These are phyloP conservation scores for Acanthamoeba healyi DNA, from an alignment of 208 protist genomes.

Conservation along the genomic window DNA sequence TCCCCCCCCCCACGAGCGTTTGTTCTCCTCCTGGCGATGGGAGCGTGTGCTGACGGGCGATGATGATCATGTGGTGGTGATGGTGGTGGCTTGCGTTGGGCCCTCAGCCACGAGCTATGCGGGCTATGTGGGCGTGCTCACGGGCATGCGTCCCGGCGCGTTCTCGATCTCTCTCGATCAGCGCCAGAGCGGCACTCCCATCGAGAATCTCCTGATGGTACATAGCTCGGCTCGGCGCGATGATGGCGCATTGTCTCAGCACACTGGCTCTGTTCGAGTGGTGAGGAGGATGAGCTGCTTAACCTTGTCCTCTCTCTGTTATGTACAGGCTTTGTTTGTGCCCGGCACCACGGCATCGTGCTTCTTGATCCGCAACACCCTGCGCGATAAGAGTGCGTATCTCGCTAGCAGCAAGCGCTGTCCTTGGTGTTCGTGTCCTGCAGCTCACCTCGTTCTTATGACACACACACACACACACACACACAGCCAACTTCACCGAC, in stretches of 20 bases:
- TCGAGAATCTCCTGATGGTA: conserved; percentile 21
- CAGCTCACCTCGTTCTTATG: too few relatives aligned
- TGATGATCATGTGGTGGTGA: too few relatives aligned
- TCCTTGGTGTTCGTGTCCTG: too few relatives aligned
- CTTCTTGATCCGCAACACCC: conserved; percentile 42
- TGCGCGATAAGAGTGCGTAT: not conserved
- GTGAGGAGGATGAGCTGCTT: too few relatives aligned
- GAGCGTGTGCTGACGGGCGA: too few relatives aligned
- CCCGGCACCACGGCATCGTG: conserved; percentile 27
- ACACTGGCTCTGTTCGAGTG: too few relatives aligned
- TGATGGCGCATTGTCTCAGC: not conserved
- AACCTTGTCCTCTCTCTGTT: too few relatives aligned
- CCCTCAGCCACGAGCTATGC: conserved; percentile 70
- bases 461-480: not conserved
- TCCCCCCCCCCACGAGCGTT: not conserved
- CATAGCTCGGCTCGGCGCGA: not conserved
- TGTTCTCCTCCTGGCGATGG: too few relatives aligned
- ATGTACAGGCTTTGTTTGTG: conserved; percentile 25
- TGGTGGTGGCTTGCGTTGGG: too few relatives aligned
- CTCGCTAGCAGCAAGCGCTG: too few relatives aligned
- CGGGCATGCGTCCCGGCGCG: conserved; percentile 23
- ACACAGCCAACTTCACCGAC: conserved; percentile 29
- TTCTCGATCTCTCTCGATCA: conserved; percentile 67
- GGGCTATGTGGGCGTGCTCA: conserved; percentile 76
- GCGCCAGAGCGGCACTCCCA: not conserved